Evolutionary conservation across 176 grass and related monocot genomes (phyloP).

Genomic region (Avena eriantha): DNA sequence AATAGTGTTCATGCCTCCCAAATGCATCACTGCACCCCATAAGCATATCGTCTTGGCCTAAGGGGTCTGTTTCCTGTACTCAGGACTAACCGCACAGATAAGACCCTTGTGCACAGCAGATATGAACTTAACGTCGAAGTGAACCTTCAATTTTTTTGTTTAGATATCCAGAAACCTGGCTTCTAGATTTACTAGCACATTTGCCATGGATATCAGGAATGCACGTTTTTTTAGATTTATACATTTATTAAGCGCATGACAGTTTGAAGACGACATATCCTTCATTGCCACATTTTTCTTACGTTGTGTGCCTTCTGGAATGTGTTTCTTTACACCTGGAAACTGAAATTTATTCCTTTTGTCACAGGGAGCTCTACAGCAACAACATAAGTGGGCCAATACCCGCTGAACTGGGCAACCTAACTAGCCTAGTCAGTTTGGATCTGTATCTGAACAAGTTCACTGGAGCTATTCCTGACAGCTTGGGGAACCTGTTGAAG

Average conservation of each 20-base stretch:
- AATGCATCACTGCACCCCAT: background rate
- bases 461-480: slow-evolving; percentile 59
- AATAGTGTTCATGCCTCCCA: background rate
- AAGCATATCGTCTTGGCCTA: background rate
- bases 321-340: slow-evolving; percentile 11
- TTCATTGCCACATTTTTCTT: slow-evolving; percentile 15
- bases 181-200: background rate
- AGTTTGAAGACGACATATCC: slow-evolving; percentile 17
- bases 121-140: slow-evolving; percentile 20
- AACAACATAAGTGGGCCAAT: slow-evolving; percentile 79
- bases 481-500: slow-evolving; percentile 65
- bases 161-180: slow-evolving; percentile 18
- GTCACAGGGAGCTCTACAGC: slow-evolving; percentile 79
- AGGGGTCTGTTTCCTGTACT: background rate
- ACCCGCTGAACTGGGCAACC: slow-evolving; percentile 77
- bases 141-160: slow-evolving; percentile 4
- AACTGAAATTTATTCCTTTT: slow-evolving; percentile 36
- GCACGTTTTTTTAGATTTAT: background rate
- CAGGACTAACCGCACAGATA: background rate
- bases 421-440: slow-evolving; percentile 83
- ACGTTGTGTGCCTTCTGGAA: background rate
- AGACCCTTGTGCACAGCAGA: background rate
- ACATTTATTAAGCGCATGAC: background rate
- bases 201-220: background rate
- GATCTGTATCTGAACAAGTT: slow-evolving; percentile 81